These are phyloP conservation scores for Colletotrichum limetticola DNA, from an alignment of 2,329 filamentous ascomycete genomes.

Conservation along the genomic window DNA sequence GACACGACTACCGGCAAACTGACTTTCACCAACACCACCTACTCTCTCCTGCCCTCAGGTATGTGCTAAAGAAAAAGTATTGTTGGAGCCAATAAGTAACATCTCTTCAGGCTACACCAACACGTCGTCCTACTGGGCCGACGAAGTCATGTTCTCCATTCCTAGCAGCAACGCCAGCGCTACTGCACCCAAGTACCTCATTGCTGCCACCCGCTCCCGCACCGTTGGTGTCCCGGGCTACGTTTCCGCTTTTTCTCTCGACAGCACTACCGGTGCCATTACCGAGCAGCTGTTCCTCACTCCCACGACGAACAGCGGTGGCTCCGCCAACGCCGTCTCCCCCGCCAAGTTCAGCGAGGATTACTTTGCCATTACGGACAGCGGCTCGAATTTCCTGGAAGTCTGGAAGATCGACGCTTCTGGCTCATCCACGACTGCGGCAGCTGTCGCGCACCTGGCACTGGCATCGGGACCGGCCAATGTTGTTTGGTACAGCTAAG, in stretches of 20 bases:
- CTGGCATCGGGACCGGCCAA: constrained; percentile 16
- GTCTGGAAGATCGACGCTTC: constrained; percentile 45
- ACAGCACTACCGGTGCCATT: constrained; percentile 40
- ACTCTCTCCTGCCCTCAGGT: constrained; percentile 35
- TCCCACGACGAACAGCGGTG: constrained; percentile 45
- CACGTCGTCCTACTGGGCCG: constrained; percentile 25
- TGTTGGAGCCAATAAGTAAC: no score
- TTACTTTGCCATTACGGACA: constrained; percentile 47
- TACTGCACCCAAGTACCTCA: constrained; percentile 15
- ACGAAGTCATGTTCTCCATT: constrained; percentile 23
- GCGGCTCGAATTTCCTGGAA: constrained; percentile 46
- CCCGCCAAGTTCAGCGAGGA: constrained; percentile 45
- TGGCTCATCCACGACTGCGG: constrained; percentile 6
- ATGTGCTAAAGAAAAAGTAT: neutral
- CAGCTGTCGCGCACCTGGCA: constrained; percentile 9
- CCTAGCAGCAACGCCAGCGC: constrained; percentile 8
- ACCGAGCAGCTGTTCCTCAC: constrained; percentile 43
- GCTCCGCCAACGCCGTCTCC: constrained; percentile 47
- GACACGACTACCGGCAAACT: constrained; percentile 28
- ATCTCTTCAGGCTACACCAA: constrained; percentile 7
- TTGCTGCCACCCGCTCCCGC: constrained; percentile 27
- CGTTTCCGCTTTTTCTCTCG: constrained; percentile 46
- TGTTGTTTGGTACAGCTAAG: constrained; percentile 28
- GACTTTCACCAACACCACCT: constrained; percentile 21
- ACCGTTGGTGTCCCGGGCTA: constrained; percentile 41